These are phyloP conservation scores for Vigna trinervia DNA, from an alignment of 306 rosid genomes.

Conservation along the genomic window DNA sequence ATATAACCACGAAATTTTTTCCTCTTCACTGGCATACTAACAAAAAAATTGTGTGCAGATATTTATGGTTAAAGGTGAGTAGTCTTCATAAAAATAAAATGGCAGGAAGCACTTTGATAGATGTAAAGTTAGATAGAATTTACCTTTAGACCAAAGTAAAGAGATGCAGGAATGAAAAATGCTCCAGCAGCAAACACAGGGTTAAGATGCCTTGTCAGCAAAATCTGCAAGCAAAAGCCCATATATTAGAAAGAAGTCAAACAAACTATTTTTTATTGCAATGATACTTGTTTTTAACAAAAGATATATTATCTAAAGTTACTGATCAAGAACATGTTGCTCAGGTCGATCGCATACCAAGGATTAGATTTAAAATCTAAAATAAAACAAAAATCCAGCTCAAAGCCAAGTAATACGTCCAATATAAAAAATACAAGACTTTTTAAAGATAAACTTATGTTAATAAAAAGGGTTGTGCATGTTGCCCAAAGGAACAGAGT, in stretches of 20 bases:
- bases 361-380: neutral
- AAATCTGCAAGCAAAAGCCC: constrained; percentile 67
- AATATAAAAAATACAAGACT: constrained; percentile 1
- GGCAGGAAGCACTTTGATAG: constrained; percentile 14
- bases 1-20: constrained; percentile 5
- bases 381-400: constrained; percentile 11
- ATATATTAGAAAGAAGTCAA: constrained; percentile 33
- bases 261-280: constrained; percentile 26
- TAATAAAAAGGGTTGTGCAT: neutral
- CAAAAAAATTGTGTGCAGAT: constrained; percentile 9
- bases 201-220: constrained; percentile 69
- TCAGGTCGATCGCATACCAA: constrained; percentile 5
- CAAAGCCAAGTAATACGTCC: constrained; percentile 26
- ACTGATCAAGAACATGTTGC: neutral
- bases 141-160: constrained; percentile 90
- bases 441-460: neutral
- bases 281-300: neutral
- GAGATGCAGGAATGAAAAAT: constrained; percentile 79
- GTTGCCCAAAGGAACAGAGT: neutral
- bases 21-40: constrained; percentile 22
- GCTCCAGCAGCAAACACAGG: constrained; percentile 91
- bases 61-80: constrained; percentile 20
- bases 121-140: constrained; percentile 31
- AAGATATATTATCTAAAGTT: constrained; percentile 9
- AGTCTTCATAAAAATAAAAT: constrained; percentile 34